Conservation (phyloP, 129 eudicot species). For the Flaveria sonorensis region DNA sequence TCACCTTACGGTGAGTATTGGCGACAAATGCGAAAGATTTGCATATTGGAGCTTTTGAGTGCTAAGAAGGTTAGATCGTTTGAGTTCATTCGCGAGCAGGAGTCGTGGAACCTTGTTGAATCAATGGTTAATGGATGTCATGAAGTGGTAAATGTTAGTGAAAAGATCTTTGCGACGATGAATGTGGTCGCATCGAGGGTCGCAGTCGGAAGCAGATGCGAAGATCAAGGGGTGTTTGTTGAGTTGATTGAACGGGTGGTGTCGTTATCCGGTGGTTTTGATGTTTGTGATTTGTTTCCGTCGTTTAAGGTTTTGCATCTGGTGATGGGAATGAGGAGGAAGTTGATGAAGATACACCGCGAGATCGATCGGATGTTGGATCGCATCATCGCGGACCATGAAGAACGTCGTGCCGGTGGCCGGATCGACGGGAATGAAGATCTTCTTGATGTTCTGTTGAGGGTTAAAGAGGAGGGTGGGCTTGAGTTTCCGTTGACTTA, state of each 20-base stretch:
- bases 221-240: not conserved
- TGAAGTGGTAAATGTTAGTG: not conserved
- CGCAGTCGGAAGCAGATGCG: not conserved
- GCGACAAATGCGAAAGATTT: slow-evolving; percentile 11
- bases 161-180: not conserved
- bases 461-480: not conserved
- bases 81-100: not conserved
- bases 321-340: not conserved
- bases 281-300: not conserved
- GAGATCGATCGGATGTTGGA: slow-evolving; percentile 1
- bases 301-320: not conserved
- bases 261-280: not conserved
- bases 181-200: not conserved
- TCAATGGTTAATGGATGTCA: not conserved
- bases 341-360: not conserved
- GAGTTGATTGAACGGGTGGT: not conserved
- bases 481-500: slow-evolving; percentile 2
- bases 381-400: not conserved
- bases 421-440: not conserved
- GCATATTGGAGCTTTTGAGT: slow-evolving; percentile 17
- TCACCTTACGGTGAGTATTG: slow-evolving; percentile 30
- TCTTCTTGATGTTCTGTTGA: slow-evolving; percentile 8
- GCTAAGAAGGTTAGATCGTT: slow-evolving; percentile 6
- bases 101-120: slow-evolving; percentile 8
- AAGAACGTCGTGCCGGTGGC: not conserved